A percentile compares a stretch with the other conserved stretches of the same genome.
Evolutionary conservation across 1,139 yeast species (phyloP).

Genomic region (Yarrowia galli): DNA sequence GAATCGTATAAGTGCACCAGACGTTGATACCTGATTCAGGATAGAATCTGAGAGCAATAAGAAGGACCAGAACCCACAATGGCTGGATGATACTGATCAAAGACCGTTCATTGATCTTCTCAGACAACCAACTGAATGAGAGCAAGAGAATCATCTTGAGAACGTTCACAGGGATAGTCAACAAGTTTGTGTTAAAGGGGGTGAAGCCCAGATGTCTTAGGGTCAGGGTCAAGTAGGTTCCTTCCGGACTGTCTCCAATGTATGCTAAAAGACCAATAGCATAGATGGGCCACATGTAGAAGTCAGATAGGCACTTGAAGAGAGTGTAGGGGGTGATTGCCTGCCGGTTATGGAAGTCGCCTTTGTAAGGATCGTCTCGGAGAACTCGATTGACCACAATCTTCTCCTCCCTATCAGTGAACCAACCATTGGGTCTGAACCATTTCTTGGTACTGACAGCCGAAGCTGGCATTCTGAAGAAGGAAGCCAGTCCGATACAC

Average conservation of each 20-base stretch:
- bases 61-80: conserved; percentile 52
- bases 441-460: conserved; percentile 60
- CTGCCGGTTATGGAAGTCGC: conserved; percentile 71
- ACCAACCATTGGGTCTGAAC: conserved; percentile 65
- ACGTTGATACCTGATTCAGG: conserved; percentile 55
- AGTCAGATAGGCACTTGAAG: conserved; percentile 57
- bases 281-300: conserved; percentile 67
- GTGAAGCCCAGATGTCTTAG: conserved; percentile 62
- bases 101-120: conserved; percentile 56
- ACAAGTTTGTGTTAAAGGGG: conserved; percentile 61
- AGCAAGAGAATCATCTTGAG: conserved; percentile 54
- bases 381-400: conserved; percentile 66
- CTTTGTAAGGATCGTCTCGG: conserved; percentile 71
- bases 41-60: conserved; percentile 60
- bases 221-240: conserved; percentile 60
- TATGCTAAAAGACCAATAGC: conserved; percentile 58
- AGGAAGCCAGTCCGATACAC: conserved; percentile 58
- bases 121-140: conserved; percentile 51
- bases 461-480: conserved; percentile 63
- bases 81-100: conserved; percentile 49
- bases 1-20: conserved; percentile 63
- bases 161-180: conserved; percentile 59
- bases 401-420: conserved; percentile 63
- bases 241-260: conserved; percentile 54
- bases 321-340: conserved; percentile 57